Conservation (phyloP, 2,329 filamentous ascomycete genomes). For the Emergomyces orientalis region DNA sequence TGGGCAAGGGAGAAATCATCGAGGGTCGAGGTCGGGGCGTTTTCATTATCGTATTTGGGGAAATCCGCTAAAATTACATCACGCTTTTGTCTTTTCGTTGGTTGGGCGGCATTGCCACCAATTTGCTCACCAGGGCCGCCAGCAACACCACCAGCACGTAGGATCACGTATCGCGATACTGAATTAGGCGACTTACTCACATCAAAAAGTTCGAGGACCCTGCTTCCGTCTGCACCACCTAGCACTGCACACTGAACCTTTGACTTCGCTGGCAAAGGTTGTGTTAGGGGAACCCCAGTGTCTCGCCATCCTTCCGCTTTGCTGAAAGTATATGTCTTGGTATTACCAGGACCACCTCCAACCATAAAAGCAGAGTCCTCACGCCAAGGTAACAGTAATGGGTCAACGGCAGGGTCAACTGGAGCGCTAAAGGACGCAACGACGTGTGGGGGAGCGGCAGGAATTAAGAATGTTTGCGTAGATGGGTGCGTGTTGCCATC, state of each 20-base stretch:
- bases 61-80: slow-evolving; percentile 54
- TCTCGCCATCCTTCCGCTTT: slow-evolving; percentile 55
- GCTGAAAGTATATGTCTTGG: slow-evolving; percentile 63
- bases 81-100: slow-evolving; percentile 37
- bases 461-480: slow-evolving; percentile 66
- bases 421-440: slow-evolving; percentile 51
- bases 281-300: slow-evolving; percentile 54
- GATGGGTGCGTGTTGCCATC: slow-evolving; percentile 51
- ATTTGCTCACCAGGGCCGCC: slow-evolving; percentile 42
- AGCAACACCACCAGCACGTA: slow-evolving; percentile 49
- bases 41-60: slow-evolving; percentile 67
- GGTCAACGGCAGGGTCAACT: slow-evolving; percentile 54
- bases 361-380: slow-evolving; percentile 61
- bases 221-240: slow-evolving; percentile 65
- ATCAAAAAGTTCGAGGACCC: slow-evolving; percentile 70
- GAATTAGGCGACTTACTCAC: slow-evolving; percentile 63
- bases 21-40: slow-evolving; percentile 57
- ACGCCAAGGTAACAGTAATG: slow-evolving; percentile 67
- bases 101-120: slow-evolving; percentile 26
- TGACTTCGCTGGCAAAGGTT: slow-evolving; percentile 51
- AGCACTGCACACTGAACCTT: slow-evolving; percentile 56
- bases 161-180: slow-evolving; percentile 60
- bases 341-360: slow-evolving; percentile 60
- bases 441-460: slow-evolving; percentile 54
- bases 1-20: slow-evolving; percentile 64